These are phyloP conservation scores for Colletotrichum endophyticum DNA, from an alignment of 2,329 filamentous ascomycete species.

Conservation along the genomic window DNA sequence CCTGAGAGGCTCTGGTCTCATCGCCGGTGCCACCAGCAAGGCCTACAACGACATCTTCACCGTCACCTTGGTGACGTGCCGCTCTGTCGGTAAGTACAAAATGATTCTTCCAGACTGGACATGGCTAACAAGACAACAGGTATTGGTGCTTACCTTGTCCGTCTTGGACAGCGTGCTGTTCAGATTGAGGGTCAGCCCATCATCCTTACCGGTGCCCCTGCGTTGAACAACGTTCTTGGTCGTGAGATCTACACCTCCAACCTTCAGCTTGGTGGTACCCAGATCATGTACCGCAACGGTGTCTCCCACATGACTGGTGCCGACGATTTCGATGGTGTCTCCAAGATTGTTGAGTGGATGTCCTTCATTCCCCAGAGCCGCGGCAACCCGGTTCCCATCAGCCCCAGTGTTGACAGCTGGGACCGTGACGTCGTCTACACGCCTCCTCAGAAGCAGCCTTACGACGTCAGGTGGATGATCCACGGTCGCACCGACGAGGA, in stretches of 20 bases:
- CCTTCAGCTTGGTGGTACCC: slow-evolving; percentile 98
- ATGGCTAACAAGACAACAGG: slow-evolving; percentile 49
- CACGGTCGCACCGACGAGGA: slow-evolving; percentile 83
- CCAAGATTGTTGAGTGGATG: slow-evolving; percentile 98
- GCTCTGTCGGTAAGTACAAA: slow-evolving; percentile 79
- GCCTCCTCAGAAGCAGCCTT: slow-evolving; percentile 80
- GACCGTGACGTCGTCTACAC: slow-evolving; percentile 91
- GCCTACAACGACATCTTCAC: slow-evolving; percentile 99
- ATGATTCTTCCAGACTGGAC: background rate
- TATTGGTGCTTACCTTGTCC: slow-evolving; percentile 98
- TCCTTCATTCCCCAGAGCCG: slow-evolving; percentile 97
- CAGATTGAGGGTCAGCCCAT: slow-evolving; percentile 99
- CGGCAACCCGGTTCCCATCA: slow-evolving; percentile 90
- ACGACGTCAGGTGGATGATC: slow-evolving; percentile 95
- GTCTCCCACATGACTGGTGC: slow-evolving; percentile 98
- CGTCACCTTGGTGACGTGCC: slow-evolving; percentile 94
- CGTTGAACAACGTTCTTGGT: slow-evolving; percentile 96
- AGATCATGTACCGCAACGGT: slow-evolving; percentile 99
- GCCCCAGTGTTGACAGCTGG: slow-evolving; percentile 84
- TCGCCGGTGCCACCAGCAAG: slow-evolving; percentile 94
- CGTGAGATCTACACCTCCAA: slow-evolving; percentile 99
- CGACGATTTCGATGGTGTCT: slow-evolving; percentile 97
- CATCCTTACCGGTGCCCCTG: slow-evolving; percentile 95
- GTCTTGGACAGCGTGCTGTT: slow-evolving; percentile 96
- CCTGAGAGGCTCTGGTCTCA: slow-evolving; percentile 94